phyloP scores from a whole-genome alignment of 1,284 basidiomycete species.

The Heterobasidion occidentale region DNA sequence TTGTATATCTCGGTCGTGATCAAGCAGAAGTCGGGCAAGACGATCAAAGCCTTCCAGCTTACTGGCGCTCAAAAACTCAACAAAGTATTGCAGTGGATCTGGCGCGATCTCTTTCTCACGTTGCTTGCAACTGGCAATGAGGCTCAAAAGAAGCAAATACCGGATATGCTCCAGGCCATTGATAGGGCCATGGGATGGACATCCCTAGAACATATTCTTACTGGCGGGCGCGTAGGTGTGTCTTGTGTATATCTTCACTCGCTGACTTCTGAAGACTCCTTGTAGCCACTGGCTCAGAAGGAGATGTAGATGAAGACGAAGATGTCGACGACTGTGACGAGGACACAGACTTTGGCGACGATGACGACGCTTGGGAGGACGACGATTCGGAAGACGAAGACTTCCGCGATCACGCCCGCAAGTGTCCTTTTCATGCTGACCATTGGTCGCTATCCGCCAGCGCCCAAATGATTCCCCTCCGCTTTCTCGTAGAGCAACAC shows the following conservation, averaged over 20 bases:
- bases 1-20: slow-evolving; percentile 40
- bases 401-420: slow-evolving; percentile 10
- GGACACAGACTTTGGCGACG: slow-evolving; percentile 15
- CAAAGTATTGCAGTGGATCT: slow-evolving; percentile 51
- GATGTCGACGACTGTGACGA: slow-evolving; percentile 21
- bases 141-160: slow-evolving; percentile 29
- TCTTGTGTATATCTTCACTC: slow-evolving; percentile 1
- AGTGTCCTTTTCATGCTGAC: slow-evolving; percentile 28
- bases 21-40: slow-evolving; percentile 29
- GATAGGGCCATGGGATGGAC: slow-evolving; percentile 39
- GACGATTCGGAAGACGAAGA: slow-evolving; percentile 19
- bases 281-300: slow-evolving; percentile 1
- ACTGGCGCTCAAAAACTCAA: slow-evolving; percentile 41
- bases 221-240: slow-evolving; percentile 39
- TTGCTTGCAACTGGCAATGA: slow-evolving; percentile 34
- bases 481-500: slow-evolving; percentile 32
- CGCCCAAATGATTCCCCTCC: slow-evolving; percentile 31
- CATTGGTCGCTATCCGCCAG: slow-evolving; percentile 44
- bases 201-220: slow-evolving; percentile 41
- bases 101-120: slow-evolving; percentile 56
- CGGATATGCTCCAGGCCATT: slow-evolving; percentile 50
- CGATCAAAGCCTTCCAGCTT: slow-evolving; percentile 43
- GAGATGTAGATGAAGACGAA: slow-evolving; percentile 9
- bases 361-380: slow-evolving; percentile 13
- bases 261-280: background rate